These are phyloP conservation scores for Thalassia testudinum DNA, from an alignment of 116 monocot species.

Conservation along the genomic window DNA sequence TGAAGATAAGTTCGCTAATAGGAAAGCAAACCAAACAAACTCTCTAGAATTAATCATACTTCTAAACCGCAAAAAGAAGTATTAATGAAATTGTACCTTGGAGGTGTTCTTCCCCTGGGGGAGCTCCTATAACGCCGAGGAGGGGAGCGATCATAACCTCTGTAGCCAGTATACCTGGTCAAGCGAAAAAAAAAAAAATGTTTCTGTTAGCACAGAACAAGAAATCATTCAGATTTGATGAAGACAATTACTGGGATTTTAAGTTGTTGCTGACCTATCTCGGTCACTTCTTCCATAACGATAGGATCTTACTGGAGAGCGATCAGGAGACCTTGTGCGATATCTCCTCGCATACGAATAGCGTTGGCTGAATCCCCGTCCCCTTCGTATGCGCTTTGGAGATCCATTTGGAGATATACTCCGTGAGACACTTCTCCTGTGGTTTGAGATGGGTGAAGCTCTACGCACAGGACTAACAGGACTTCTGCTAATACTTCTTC, in stretches of 20 bases:
- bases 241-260: not conserved
- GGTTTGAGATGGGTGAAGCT: conserved; percentile 21
- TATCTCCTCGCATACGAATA: conserved; percentile 82
- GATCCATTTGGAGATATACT: conserved; percentile 85
- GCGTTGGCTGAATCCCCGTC: conserved; percentile 73
- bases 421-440: conserved; percentile 46
- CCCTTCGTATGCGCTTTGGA: conserved; percentile 78
- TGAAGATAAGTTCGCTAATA: no score
- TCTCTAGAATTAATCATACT: no score
- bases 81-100: conserved; percentile 67
- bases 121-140: conserved; percentile 65
- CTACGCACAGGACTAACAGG: conserved; percentile 29
- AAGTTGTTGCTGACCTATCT: conserved; percentile 40
- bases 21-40: no score
- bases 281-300: conserved; percentile 68
- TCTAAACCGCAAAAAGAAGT: no score
- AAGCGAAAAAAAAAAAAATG: not conserved
- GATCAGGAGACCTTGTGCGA: conserved; percentile 72
- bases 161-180: conserved; percentile 46
- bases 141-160: conserved; percentile 69
- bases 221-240: not conserved
- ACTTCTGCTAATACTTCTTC: conserved; percentile 38
- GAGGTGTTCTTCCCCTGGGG: conserved; percentile 54
- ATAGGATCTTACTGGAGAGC: conserved; percentile 58
- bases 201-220: not conserved